A percentile compares a stretch with the other conserved stretches of the same genome.
Evolutionary conservation across 1,139 yeast genomes (phyloP).

Genomic region (Protomyces inouyei): DNA sequence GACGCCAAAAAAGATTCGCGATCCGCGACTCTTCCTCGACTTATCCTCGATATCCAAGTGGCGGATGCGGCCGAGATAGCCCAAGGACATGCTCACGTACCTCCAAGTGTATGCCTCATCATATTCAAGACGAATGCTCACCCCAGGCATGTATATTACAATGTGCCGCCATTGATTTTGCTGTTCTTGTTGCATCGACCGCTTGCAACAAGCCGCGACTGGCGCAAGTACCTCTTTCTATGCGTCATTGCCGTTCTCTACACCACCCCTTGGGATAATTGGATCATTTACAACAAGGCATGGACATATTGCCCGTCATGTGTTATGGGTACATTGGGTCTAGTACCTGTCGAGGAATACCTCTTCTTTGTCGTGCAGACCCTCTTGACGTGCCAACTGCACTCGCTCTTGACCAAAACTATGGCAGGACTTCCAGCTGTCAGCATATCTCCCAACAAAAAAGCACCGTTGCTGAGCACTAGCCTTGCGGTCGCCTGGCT

Average conservation of each 20-base stretch:
- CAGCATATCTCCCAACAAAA: background rate
- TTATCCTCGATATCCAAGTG: too few species aligned
- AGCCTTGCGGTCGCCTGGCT: background rate
- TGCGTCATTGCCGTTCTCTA: constrained; percentile 23
- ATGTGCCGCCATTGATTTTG: constrained; percentile 22
- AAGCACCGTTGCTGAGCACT: background rate
- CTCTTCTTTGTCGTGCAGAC: constrained; percentile 26
- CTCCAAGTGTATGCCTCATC: background rate
- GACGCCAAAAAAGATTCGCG: too few species aligned
- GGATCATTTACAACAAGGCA: constrained; percentile 24
- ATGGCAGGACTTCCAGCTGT: constrained; percentile 18
- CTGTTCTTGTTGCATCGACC: constrained; percentile 18
- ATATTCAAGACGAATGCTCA: background rate
- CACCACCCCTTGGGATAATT: constrained; percentile 28
- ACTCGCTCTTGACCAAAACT: constrained; percentile 7
- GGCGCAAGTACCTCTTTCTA: constrained; percentile 16
- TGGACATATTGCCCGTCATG: constrained; percentile 26
- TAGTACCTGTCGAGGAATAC: constrained; percentile 26
- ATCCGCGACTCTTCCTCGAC: too few species aligned
- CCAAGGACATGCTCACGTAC: constrained; percentile 13
- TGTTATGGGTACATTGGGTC: constrained; percentile 25
- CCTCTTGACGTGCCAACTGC: constrained; percentile 7
- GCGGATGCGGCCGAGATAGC: background rate
- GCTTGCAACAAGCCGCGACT: constrained; percentile 10
- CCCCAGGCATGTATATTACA: constrained; percentile 10